Evolutionary conservation across 306 rosid species (phyloP).

Genomic region (Mimosa bimucronata): DNA sequence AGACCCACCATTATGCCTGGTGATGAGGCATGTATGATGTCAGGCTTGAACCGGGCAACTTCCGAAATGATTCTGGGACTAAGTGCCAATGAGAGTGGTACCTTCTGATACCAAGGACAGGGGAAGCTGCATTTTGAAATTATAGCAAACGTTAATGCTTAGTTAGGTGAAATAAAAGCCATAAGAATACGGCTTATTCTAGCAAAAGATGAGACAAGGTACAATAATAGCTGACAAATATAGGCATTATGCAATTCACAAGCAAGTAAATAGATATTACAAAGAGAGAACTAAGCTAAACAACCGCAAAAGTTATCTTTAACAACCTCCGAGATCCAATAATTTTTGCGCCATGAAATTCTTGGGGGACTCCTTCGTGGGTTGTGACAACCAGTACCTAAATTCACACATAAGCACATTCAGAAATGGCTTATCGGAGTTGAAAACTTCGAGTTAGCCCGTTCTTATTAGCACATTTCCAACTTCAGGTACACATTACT

Average conservation of each 20-base stretch:
- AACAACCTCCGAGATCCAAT: constrained; percentile 92
- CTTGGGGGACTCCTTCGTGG: constrained; percentile 91
- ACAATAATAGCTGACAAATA: constrained; percentile 2
- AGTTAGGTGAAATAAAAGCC: constrained; percentile 14
- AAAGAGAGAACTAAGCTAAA: constrained; percentile 19
- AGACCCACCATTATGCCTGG: constrained; percentile 94
- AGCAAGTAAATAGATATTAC: constrained; percentile 24
- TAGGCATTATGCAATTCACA: constrained; percentile 21
- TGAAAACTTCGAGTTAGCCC: background rate
- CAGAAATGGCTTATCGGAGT: background rate
- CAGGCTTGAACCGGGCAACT: constrained; percentile 96
- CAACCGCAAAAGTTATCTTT: constrained; percentile 26
- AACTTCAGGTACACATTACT: constrained; percentile 7
- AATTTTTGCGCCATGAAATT: constrained; percentile 91
- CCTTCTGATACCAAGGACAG: constrained; percentile 89
- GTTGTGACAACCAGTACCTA: constrained; percentile 99
- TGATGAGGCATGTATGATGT: constrained; percentile 97
- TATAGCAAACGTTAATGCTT: constrained; percentile 27
- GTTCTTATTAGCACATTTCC: background rate
- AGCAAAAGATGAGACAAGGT: constrained; percentile 25
- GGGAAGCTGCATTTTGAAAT: constrained; percentile 75
- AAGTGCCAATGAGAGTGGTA: constrained; percentile 96
- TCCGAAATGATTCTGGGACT: constrained; percentile 98
- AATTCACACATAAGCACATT: constrained; percentile 30
- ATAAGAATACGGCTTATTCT: constrained; percentile 4